phyloP scores from a whole-genome alignment of 176 grass and related monocot genomes.

The Oryza officinalis region DNA sequence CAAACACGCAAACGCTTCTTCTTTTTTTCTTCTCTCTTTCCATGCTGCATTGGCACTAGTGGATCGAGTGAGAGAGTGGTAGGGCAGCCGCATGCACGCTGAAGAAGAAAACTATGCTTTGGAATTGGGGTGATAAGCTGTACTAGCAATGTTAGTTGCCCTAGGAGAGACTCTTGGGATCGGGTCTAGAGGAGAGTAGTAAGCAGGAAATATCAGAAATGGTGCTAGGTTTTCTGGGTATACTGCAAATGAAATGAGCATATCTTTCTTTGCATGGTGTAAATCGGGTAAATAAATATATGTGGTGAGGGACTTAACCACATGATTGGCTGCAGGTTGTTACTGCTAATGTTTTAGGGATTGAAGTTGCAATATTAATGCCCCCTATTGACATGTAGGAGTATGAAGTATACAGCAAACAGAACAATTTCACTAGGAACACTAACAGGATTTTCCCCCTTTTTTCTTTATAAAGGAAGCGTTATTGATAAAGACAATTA shows the following conservation, averaged over 20 bases:
- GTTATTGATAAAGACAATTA: too few species aligned
- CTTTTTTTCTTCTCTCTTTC: not conserved
- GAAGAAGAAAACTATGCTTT: not conserved
- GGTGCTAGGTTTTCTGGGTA: not conserved
- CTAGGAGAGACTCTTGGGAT: conserved; percentile 26
- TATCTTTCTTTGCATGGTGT: not conserved
- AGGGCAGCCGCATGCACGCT: not conserved
- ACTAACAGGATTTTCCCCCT: too few species aligned
- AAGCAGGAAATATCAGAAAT: not conserved
- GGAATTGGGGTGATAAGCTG: not conserved
- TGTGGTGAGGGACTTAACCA: not conserved
- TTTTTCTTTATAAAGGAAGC: too few species aligned
- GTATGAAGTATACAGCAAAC: too few species aligned
- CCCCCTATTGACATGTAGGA: too few species aligned
- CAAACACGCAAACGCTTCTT: conserved; percentile 14
- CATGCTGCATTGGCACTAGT: conserved; percentile 4
- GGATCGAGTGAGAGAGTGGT: too few species aligned
- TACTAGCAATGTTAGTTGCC: too few species aligned
- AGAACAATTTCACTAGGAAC: too few species aligned
- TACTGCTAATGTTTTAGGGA: not conserved
- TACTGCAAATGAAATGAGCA: not conserved
- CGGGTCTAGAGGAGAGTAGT: too few species aligned
- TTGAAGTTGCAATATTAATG: too few species aligned
- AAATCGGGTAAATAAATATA: not conserved
- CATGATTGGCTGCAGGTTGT: not conserved